Conservation (phyloP, 2,329 filamentous ascomycete genomes). For the Monilinia fructigena region DNA sequence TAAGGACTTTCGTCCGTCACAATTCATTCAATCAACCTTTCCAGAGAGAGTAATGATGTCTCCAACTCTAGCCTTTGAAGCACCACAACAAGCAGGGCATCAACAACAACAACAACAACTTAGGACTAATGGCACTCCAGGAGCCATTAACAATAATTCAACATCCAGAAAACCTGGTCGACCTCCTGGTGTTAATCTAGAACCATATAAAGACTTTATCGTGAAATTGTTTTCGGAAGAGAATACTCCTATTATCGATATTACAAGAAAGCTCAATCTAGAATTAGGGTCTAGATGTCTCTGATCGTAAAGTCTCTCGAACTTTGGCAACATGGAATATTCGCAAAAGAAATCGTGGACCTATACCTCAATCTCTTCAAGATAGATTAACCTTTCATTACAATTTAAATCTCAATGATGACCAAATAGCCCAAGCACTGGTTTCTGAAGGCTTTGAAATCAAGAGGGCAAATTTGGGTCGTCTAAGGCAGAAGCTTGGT, state of each 20-base stretch:
- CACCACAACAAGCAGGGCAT: neutral
- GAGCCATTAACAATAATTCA: neutral
- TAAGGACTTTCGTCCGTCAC: constrained; percentile 10
- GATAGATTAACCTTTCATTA: constrained; percentile 35
- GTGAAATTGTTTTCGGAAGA: constrained; percentile 34
- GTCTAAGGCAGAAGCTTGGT: constrained; percentile 37
- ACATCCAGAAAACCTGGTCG: constrained; percentile 32
- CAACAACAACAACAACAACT: neutral
- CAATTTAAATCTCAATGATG: constrained; percentile 39
- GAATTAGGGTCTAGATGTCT: constrained; percentile 37
- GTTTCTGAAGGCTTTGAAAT: constrained; percentile 36
- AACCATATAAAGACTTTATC: constrained; percentile 37
- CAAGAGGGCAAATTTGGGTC: constrained; percentile 33
- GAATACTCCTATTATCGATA: constrained; percentile 35
- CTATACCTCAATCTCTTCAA: constrained; percentile 32
- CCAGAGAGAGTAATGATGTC: neutral
- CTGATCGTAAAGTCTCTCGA: constrained; percentile 36
- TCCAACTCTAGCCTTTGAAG: neutral
- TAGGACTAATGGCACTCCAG: neutral
- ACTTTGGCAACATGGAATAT: constrained; percentile 37
- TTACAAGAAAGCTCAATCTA: constrained; percentile 34
- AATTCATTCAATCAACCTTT: constrained; percentile 10
- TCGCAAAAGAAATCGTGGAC: constrained; percentile 35
- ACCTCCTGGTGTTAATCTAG: constrained; percentile 33
- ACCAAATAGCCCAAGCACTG: constrained; percentile 34